Percentiles rank a stretch among this genome's conserved stretches.
phyloP scores from a whole-genome alignment of 768 basidiomycete species.

The Boletus rufocinnamomeus region DNA sequence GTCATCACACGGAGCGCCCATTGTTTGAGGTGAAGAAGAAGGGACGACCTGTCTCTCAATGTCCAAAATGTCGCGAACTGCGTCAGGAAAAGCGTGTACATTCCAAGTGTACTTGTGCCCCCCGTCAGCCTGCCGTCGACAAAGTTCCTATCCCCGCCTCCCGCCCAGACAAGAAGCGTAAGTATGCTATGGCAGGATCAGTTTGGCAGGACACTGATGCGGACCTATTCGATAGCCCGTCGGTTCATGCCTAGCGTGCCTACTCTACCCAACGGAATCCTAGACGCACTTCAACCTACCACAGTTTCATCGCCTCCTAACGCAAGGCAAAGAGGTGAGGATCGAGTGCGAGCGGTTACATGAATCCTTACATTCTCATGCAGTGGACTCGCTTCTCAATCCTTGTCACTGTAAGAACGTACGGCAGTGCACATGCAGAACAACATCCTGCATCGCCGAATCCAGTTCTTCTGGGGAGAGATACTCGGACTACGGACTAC shows the following conservation, averaged over 20 bases:
- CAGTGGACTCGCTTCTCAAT: constrained; percentile 64
- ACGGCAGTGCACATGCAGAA: constrained; percentile 55
- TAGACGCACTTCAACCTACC: constrained; percentile 47
- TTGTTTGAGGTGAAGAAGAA: constrained; percentile 95
- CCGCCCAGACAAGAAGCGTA: constrained; percentile 37
- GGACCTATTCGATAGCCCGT: constrained; percentile 44
- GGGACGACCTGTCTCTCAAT: constrained; percentile 89
- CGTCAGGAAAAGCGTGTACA: constrained; percentile 80
- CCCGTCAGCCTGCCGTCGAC: constrained; percentile 34
- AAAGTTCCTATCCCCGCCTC: constrained; percentile 36
- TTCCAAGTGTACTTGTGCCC: constrained; percentile 76
- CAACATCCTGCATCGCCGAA: constrained; percentile 4
- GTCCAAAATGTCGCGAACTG: constrained; percentile 78
- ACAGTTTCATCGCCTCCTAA: constrained; percentile 37
- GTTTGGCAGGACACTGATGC: constrained; percentile 20
- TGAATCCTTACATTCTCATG: constrained; percentile 7
- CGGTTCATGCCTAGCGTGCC: constrained; percentile 73
- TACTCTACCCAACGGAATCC: constrained; percentile 72
- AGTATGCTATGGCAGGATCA: constrained; percentile 5
- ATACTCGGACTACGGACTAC: constrained; percentile 26
- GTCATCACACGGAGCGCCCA: constrained; percentile 83
- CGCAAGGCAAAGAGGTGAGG: constrained; percentile 52
- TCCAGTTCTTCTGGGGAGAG: constrained; percentile 6
- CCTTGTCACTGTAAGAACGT: constrained; percentile 61
- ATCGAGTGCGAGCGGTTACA: neutral